Conservation (phyloP, 805 yeast species). For the Ogataea nakhonphanomensis region DNA sequence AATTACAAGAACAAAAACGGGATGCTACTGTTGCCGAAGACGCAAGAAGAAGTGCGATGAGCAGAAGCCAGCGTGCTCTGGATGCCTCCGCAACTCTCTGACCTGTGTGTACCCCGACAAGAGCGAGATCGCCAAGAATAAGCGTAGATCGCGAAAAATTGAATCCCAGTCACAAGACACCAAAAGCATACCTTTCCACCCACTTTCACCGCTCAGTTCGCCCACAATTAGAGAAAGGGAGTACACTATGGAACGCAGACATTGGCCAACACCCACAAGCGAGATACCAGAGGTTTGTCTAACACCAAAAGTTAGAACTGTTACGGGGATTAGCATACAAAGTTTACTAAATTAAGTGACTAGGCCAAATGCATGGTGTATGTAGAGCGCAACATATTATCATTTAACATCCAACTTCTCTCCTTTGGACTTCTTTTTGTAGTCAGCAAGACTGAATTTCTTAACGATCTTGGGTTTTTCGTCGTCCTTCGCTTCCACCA, state of each 20-base stretch:
- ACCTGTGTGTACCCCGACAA: conserved; percentile 34
- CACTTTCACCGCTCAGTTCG: conserved; percentile 28
- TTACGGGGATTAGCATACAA: conserved; percentile 23
- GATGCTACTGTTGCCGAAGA: conserved; percentile 37
- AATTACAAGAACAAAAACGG: conserved; percentile 36
- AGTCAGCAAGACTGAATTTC: conserved; percentile 73
- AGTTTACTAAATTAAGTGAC: conserved; percentile 25
- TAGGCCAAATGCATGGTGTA: conserved; percentile 1
- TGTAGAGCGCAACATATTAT: conserved; percentile 11
- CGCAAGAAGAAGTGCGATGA: conserved; percentile 40
- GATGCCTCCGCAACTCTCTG: conserved; percentile 33
- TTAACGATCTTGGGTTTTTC: conserved; percentile 41
- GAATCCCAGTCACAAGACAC: conserved; percentile 1
- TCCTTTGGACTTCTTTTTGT: conserved; percentile 45
- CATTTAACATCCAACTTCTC: conserved; percentile 9
- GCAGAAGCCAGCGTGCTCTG: conserved; percentile 33
- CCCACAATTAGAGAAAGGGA: conserved; percentile 19
- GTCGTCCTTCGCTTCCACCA: conserved; percentile 10
- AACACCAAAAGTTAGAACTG: conserved; percentile 6
- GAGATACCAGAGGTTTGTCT: conserved; percentile 3
- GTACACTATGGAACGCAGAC: conserved; percentile 6
- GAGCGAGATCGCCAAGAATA: conserved; percentile 18
- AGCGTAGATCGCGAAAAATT: conserved; percentile 6
- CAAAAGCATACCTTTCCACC: not conserved
- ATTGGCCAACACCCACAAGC: not conserved